Base-by-base conservation (phyloP, 2,329 filamentous ascomycete genomes). In the Lojkania enalia region DNA sequence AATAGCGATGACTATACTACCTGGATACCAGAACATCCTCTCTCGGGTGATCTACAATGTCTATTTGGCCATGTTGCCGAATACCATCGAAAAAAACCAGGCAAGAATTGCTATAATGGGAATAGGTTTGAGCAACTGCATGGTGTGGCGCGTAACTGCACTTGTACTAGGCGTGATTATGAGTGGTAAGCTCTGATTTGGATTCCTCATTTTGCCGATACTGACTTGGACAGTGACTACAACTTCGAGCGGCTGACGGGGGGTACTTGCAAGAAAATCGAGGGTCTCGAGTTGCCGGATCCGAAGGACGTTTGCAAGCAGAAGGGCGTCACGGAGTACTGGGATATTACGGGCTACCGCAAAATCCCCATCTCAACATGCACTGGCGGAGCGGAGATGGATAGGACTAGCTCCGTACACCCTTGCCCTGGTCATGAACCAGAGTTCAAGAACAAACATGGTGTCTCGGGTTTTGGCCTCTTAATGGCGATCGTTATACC, bases 311-410 rank as follows among this genome's bases (percentile, higher is more conserved):
- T 81, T 14, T 89, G 86, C 67, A 69, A 67, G 30, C 71, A 76
- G 7, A 74, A 96, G 58, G 82, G 87, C 1, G 82, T 87, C 20
- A 79, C 74, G n/a, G 85, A 94, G 61, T 99, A 87, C 74, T 94
- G 83, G 74, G 84, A 90, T 52, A 84, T 88, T 4, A 94, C 89
- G 0, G 90, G 90, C 35, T 97, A 95, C 74, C 87, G 94, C 39
- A 85, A 86, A 45, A 88, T 99, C 45, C 92, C 91, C 0, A 80
- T 96, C 37, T 90, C 90, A 0, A 97, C 91, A 0, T 99, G 95
- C 69, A 54, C 79, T 32, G 89, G 85, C 25, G 94, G 92, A 31
- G 72, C 72, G 3, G 85, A 92, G 60, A 76, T 88, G 36, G 90
- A 96, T 67, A 85, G 85, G 68, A 80, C 77, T 12, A 76, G 79